Evolutionary conservation across 352 stramenopile species (phyloP).

Genomic region (Thalassiosira livingstoniorum): DNA sequence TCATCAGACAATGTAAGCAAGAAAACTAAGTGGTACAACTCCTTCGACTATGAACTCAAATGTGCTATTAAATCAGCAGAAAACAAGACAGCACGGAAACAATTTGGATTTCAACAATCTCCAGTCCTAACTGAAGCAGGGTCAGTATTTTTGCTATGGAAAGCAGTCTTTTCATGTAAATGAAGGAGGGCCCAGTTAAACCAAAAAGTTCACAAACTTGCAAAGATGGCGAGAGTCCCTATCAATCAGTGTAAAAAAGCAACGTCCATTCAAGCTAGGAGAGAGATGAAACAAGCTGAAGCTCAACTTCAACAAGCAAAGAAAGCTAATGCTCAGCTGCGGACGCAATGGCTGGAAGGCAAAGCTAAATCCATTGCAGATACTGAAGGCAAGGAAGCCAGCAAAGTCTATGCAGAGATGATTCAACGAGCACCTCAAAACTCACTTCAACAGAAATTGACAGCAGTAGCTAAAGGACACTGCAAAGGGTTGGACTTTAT

Average conservation of each 20-base stretch:
- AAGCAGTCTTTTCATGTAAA: background rate
- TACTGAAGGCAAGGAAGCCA: background rate
- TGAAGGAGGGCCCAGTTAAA: background rate
- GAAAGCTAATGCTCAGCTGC: background rate
- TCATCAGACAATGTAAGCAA: background rate
- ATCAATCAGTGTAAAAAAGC: background rate
- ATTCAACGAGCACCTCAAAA: background rate
- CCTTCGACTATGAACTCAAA: background rate
- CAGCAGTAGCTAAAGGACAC: background rate
- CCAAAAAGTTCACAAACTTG: background rate
- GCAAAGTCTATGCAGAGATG: background rate
- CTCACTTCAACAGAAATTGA: conserved; percentile 5
- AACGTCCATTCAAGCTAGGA: background rate
- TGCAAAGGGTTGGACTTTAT: background rate
- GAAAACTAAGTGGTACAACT: background rate
- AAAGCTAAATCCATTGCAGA: background rate
- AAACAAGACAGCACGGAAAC: background rate
- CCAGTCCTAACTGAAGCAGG: background rate
- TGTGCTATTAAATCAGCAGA: background rate
- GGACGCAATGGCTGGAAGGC: background rate
- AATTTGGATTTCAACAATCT: background rate
- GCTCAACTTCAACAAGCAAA: background rate
- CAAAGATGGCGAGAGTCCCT: background rate
- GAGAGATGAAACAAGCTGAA: background rate
- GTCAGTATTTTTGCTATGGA: background rate